Evolutionary conservation across 768 basidiomycete species (phyloP), one percentile per base, ranked within the genome.

Genomic region (Hortiboletus flavorubellus): DNA sequence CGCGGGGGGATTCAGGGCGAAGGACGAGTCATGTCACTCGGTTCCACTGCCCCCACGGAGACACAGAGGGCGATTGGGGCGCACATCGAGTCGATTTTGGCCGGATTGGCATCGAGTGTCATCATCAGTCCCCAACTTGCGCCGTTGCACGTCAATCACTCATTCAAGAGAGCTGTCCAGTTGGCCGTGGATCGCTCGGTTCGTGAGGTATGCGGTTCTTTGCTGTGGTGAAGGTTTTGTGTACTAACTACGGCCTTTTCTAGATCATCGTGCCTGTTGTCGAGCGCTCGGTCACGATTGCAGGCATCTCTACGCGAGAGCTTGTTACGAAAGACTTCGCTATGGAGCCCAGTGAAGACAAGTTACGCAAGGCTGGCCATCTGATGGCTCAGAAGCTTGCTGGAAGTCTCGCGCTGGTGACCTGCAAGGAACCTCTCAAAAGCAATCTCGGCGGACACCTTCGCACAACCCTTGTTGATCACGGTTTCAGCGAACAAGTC

Each of bases 371-470:
- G 64, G 93, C 97, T 26, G 93, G 91, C 12, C 93, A 97, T 70
- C 71, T 93, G 35, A 98, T 98, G 95, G 95, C 94, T 2, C 93
- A 93, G 72, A 96, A 93, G 69, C 82, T 99, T 49, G 97, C 97
- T 15, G 95, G 96, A 39, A 95, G 91, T 62, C 82, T 99, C 46
- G 97, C 97, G 26, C 75, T 98, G 51, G 97, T 99, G 15, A 98
- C 97, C 16, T 98, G 96, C 79, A 98, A 98, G 70, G 97, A 99
- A 65, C 95, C 96, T 2, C 73, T 99, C 54, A 87, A 93, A 66
- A 90, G 88, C 68, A 95, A 97, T 70, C 85, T 98, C 64, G 86
- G 88, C 16, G 87, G 82, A 50, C 93, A 96, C 65, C 78, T 98
- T 33, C 87, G 94, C n/a, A 83, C 86, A 43, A 82, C 87, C 60